phyloP scores from a whole-genome alignment of 2,329 filamentous ascomycete species.

The Ophiosphaerella narmari region DNA sequence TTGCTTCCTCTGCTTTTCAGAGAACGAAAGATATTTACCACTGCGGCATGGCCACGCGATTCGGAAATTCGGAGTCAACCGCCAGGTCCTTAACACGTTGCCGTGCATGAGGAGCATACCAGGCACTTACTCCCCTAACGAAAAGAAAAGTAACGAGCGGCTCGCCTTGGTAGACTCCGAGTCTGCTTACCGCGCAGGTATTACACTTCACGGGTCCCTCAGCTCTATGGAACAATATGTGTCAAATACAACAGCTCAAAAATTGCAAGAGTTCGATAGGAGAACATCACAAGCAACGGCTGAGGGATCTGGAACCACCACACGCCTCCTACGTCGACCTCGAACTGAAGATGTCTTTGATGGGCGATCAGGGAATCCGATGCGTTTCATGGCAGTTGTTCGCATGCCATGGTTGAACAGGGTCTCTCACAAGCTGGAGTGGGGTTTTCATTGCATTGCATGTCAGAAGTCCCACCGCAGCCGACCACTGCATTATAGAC shows the following conservation, averaged over 20 bases:
- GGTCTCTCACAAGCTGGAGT: conserved; percentile 1
- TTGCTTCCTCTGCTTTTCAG: conserved; percentile 37
- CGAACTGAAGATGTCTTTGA: conserved; percentile 7
- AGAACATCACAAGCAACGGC: background rate
- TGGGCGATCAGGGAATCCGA: conserved; percentile 3
- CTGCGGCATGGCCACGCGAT: conserved; percentile 1
- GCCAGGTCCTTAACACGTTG: conserved; percentile 3
- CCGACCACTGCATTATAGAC: background rate
- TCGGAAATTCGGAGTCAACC: conserved; percentile 11
- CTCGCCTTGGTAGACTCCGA: conserved; percentile 10
- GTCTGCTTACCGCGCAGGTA: conserved; percentile 11
- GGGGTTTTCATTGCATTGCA: conserved; percentile 11
- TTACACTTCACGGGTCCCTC: conserved; percentile 14
- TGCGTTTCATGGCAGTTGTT: conserved; percentile 20
- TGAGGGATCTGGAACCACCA: conserved; percentile 1
- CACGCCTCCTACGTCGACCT: conserved; percentile 4
- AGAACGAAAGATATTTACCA: conserved; percentile 36
- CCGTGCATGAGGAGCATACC: conserved; percentile 15
- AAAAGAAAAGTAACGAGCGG: conserved; percentile 3
- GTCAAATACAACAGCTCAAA: background rate
- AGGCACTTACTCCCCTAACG: conserved; percentile 18
- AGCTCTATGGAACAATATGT: conserved; percentile 11
- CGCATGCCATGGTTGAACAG: conserved; percentile 11
- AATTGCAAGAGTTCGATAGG: conserved; percentile 4
- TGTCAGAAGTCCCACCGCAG: background rate